Evolutionary conservation across 192 early-diverging fungal genomes (phyloP).

Genomic region (Mycoemilia scoparia): DNA sequence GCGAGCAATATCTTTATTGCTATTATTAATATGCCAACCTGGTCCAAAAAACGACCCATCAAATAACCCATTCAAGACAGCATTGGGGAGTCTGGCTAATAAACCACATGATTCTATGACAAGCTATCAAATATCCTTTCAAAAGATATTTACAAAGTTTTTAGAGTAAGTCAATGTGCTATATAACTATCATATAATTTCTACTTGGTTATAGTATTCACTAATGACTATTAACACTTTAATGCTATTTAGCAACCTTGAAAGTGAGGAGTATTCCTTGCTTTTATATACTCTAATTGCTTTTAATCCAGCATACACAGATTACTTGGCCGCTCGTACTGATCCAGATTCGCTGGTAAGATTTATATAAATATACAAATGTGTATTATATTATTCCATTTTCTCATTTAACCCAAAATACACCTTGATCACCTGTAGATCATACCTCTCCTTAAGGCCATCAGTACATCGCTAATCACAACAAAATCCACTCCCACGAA

Average conservation of each 20-base stretch:
- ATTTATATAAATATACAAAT: no score
- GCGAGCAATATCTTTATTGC: conserved; percentile 11
- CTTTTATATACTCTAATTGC: conserved; percentile 14
- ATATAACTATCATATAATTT: no score
- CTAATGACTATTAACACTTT: no score
- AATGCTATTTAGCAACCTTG: no score
- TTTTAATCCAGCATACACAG: conserved; percentile 18
- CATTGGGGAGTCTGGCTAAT: conserved; percentile 8
- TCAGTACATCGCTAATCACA: conserved; percentile 12
- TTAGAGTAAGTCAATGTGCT: conserved; percentile 7
- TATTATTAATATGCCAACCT: conserved; percentile 14
- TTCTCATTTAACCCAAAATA: no score
- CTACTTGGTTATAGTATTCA: no score
- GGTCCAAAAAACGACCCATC: not conserved
- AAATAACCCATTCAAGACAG: conserved; percentile 10
- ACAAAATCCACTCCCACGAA: not conserved
- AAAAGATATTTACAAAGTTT: conserved; percentile 14
- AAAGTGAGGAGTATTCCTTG: conserved; percentile 13
- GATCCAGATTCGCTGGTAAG: conserved; percentile 22
- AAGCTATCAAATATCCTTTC: conserved; percentile 11
- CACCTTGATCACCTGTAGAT: no score
- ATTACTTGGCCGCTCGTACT: conserved; percentile 20
- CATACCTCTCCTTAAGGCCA: conserved; percentile 13
- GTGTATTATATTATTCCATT: no score
- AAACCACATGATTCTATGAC: conserved; percentile 3